Base-by-base conservation (phyloP, 148 eudicot species). In the Rhododendron simsii region DNA sequence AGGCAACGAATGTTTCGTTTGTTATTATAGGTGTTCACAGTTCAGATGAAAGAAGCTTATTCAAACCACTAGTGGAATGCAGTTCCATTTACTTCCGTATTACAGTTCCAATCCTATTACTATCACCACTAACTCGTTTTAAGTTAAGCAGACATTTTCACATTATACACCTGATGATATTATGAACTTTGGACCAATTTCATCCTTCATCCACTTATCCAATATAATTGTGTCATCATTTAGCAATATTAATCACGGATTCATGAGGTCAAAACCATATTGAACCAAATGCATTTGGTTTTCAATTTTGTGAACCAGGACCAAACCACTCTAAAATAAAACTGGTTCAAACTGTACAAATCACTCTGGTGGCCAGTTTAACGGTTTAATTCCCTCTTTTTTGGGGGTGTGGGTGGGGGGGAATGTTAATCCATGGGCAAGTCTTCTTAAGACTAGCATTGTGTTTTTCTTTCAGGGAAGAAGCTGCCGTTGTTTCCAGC, bases 401-500 rank as follows among this genome's bases (percentile, higher is more conserved):
- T 69, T 28, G 3, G 30, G 57, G 57, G 57, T 2, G 71, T 26
- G 44, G 44, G 44, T 41, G 44, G 44, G 44, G 44, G 30, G 30
- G 12, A n/a, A 69, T 67, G 74, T 69, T 30, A 30, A 79, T 84
- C 80, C 48, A 47, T 55, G 57, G 21, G 20, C 26, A 79, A 71
- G 50, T 69, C 73, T 51, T 45, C 57, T 57, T 44, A 21, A 28
- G 69, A 83, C 20, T 39, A 23, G 55, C 35, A 10, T 20, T 41
- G 47, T 61, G 11, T 84, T n/a, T 35, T 26, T 41, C 35, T 53
- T 89, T 83, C 92, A 95, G 99, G 93, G 44, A 93, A 93, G 89
- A 92, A 92, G 91, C 77, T 96, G 82, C 92, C 94, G 0, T 74
- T 88, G 89, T 92, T 89, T 89, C 93, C 94, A 63, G 94, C 92